Evolutionary conservation across 2,329 filamentous ascomycete genomes (phyloP).

Genomic region (Fusarium mundagurra): DNA sequence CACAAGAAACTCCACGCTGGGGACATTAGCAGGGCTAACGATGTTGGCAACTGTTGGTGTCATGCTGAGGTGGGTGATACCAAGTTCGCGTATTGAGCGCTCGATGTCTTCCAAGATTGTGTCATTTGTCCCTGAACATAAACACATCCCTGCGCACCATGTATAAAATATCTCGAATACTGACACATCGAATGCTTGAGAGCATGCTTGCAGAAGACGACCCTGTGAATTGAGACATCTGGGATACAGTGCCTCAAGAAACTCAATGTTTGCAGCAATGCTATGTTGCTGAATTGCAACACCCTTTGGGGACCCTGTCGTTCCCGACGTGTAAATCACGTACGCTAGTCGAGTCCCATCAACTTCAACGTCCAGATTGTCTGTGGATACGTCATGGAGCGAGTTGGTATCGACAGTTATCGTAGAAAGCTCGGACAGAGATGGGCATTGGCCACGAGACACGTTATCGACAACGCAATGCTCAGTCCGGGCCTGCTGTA

Average conservation of each 20-base stretch:
- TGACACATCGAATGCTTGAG: conserved; percentile 86
- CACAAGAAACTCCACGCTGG: conserved; percentile 77
- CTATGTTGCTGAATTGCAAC: conserved; percentile 81
- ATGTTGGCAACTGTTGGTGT: conserved; percentile 86
- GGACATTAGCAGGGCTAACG: conserved; percentile 74
- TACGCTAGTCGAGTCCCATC: conserved; percentile 71
- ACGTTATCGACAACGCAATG: conserved; percentile 55
- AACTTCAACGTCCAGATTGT: conserved; percentile 52
- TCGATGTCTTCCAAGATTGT: conserved; percentile 79
- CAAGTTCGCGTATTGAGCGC: conserved; percentile 67
- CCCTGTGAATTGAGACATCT: conserved; percentile 51
- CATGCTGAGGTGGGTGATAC: conserved; percentile 82
- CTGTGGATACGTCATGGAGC: conserved; percentile 43
- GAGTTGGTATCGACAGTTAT: conserved; percentile 48
- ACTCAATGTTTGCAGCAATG: conserved; percentile 78
- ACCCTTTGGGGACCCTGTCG: conserved; percentile 82
- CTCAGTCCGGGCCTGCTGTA: conserved; percentile 66
- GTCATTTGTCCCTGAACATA: conserved; percentile 81
- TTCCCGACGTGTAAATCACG: conserved; percentile 85
- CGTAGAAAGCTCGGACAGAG: conserved; percentile 29
- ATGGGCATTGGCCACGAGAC: conserved; percentile 28
- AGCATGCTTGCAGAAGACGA: conserved; percentile 83
- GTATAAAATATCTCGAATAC: conserved; percentile 92
- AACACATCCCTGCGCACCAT: conserved; percentile 80
- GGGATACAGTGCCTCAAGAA: conserved; percentile 74